A percentile compares a stretch with the other conserved stretches of the same genome.
These are phyloP conservation scores for Cladosporium sp. DNA, from an alignment of 2,329 filamentous ascomycete genomes.

Conservation along the genomic window DNA sequence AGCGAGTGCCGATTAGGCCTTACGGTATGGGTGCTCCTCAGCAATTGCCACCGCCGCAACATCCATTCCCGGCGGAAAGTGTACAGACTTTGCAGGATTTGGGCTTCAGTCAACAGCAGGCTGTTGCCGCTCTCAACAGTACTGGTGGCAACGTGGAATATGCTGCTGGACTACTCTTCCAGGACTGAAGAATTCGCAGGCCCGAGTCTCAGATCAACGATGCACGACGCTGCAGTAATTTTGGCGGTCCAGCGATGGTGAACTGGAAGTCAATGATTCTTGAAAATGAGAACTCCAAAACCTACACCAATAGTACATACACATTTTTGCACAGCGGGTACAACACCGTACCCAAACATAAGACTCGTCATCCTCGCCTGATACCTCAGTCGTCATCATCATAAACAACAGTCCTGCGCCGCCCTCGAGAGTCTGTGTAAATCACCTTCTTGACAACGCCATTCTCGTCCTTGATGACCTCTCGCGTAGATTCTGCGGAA, in stretches of 20 bases:
- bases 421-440: constrained; percentile 11
- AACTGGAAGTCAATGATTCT: not conserved
- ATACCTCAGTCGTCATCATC: constrained; percentile 6
- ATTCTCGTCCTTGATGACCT: constrained; percentile 5
- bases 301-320: not conserved
- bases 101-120: constrained; percentile 50
- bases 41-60: constrained; percentile 37
- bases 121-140: constrained; percentile 51
- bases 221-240: not conserved
- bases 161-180: constrained; percentile 52
- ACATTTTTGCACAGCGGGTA: not conserved
- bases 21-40: constrained; percentile 29
- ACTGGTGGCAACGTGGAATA: constrained; percentile 54
- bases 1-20: constrained; percentile 37
- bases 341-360: not conserved
- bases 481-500: not conserved
- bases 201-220: not conserved
- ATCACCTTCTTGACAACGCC: constrained; percentile 9
- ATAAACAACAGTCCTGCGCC: constrained; percentile 17
- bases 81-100: constrained; percentile 48
- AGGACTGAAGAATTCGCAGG: constrained; percentile 34
- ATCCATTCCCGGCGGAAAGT: constrained; percentile 46
- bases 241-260: not conserved
- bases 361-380: not conserved
- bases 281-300: too few relatives aligned